A percentile compares a stretch with the other conserved stretches of the same genome.
These are phyloP conservation scores for Typha latifolia DNA, from an alignment of 176 grass and related monocot species.

Conservation along the genomic window DNA sequence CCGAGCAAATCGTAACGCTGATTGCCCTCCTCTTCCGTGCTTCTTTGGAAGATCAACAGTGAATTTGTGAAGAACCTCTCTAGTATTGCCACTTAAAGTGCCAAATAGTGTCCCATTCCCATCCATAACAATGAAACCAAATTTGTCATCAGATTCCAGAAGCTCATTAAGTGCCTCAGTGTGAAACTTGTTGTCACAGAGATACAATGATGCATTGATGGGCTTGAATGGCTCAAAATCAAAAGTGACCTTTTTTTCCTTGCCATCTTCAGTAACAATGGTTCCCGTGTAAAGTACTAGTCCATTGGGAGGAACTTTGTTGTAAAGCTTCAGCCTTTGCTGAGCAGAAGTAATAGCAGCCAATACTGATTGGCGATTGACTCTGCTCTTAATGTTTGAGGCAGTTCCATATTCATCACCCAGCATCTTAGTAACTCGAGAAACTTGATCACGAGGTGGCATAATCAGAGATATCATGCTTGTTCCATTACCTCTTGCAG, in stretches of 20 bases:
- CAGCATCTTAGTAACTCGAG: conserved; percentile 33
- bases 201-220: conserved; percentile 33
- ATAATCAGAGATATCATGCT: conserved; percentile 40
- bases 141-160: conserved; percentile 39
- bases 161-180: conserved; percentile 32
- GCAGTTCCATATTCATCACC: conserved; percentile 44
- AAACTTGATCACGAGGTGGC: conserved; percentile 37
- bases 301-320: conserved; percentile 21
- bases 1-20: conserved; percentile 32
- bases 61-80: conserved; percentile 33
- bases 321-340: conserved; percentile 29
- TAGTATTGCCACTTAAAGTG: conserved; percentile 32
- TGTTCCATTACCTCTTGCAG: conserved; percentile 33
- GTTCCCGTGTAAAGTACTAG: conserved; percentile 25
- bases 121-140: conserved; percentile 38
- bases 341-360: conserved; percentile 30
- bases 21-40: conserved; percentile 35
- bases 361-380: conserved; percentile 28
- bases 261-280: conserved; percentile 19
- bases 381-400: conserved; percentile 31
- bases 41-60: conserved; percentile 41
- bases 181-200: conserved; percentile 42
- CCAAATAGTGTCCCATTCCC: conserved; percentile 34
- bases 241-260: conserved; percentile 28
- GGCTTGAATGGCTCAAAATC: conserved; percentile 37